Evolutionary conservation across 108 stramenopile genomes (phyloP).

Genomic region (Nitzschia sp.): DNA sequence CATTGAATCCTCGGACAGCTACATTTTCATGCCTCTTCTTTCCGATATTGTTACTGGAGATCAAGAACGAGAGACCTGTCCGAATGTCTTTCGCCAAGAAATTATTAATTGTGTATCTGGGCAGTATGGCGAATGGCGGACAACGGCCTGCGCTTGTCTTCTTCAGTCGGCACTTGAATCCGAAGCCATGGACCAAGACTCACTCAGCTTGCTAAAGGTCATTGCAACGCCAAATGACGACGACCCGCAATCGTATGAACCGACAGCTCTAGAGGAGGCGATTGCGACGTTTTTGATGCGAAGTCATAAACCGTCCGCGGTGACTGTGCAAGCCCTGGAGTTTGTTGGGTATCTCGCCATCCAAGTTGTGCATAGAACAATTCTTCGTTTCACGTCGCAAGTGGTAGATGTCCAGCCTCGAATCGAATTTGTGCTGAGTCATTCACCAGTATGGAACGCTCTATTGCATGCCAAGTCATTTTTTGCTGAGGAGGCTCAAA

Average conservation of each 20-base stretch:
- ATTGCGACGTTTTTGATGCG: slow-evolving; percentile 42
- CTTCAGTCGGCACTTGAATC: slow-evolving; percentile 62
- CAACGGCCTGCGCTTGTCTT: slow-evolving; percentile 58
- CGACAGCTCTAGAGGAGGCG: slow-evolving; percentile 51
- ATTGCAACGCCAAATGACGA: slow-evolving; percentile 36
- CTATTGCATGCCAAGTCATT: slow-evolving; percentile 19
- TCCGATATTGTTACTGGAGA: slow-evolving; percentile 44
- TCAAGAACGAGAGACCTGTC: slow-evolving; percentile 27
- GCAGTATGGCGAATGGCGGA: slow-evolving; percentile 46
- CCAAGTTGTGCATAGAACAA: slow-evolving; percentile 20
- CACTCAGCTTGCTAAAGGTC: slow-evolving; percentile 48
- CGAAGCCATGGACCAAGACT: slow-evolving; percentile 58
- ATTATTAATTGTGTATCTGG: slow-evolving; percentile 42
- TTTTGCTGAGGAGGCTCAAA: slow-evolving; percentile 27
- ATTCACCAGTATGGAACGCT: slow-evolving; percentile 37
- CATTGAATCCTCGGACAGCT: slow-evolving; percentile 24
- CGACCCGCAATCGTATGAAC: slow-evolving; percentile 13
- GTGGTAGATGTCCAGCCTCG: not conserved
- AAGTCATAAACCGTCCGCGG: slow-evolving; percentile 33
- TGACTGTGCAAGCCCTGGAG: slow-evolving; percentile 37
- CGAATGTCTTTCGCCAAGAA: slow-evolving; percentile 45
- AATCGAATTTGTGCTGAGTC: slow-evolving; percentile 20
- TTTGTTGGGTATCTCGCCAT: slow-evolving; percentile 32
- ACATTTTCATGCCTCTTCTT: slow-evolving; percentile 48
- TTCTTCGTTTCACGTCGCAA: not conserved